Conservation (phyloP, 2,329 filamentous ascomycete genomes). For the Sphaceloma murrayae region DNA sequence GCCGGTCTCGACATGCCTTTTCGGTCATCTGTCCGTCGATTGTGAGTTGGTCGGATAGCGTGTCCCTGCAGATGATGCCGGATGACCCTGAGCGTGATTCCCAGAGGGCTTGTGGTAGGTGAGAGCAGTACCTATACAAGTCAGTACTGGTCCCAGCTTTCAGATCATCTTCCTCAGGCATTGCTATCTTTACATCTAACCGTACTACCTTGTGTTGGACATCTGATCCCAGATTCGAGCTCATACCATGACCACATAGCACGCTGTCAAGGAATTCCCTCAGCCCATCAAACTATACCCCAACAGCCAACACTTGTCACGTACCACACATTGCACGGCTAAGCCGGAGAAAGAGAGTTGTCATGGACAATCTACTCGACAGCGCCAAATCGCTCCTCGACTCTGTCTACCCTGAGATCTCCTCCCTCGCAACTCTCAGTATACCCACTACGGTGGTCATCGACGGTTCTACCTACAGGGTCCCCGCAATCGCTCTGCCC, state of each 20-base stretch:
- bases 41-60: conserved; percentile 6
- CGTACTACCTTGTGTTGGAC: too few species aligned
- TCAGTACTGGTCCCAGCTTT: neutral
- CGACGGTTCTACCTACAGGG: conserved; percentile 19
- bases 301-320: too few species aligned
- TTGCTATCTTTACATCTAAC: neutral
- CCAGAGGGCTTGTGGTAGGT: neutral
- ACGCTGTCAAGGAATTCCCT: too few species aligned
- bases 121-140: conserved; percentile 10
- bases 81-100: conserved; percentile 3
- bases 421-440: conserved; percentile 17
- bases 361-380: conserved; percentile 8
- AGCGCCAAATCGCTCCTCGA: conserved; percentile 14
- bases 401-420: conserved; percentile 16
- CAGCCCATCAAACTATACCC: too few species aligned
- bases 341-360: neutral
- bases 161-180: conserved; percentile 4
- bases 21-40: conserved; percentile 3
- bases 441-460: conserved; percentile 21
- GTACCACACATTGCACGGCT: too few species aligned
- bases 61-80: conserved; percentile 7
- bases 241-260: neutral
- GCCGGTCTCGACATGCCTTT: neutral
- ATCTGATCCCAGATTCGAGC: too few species aligned
- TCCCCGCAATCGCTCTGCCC: conserved; percentile 8